Conservation (phyloP, 2,329 filamentous ascomycete genomes). For the Cytospora piceae region DNA sequence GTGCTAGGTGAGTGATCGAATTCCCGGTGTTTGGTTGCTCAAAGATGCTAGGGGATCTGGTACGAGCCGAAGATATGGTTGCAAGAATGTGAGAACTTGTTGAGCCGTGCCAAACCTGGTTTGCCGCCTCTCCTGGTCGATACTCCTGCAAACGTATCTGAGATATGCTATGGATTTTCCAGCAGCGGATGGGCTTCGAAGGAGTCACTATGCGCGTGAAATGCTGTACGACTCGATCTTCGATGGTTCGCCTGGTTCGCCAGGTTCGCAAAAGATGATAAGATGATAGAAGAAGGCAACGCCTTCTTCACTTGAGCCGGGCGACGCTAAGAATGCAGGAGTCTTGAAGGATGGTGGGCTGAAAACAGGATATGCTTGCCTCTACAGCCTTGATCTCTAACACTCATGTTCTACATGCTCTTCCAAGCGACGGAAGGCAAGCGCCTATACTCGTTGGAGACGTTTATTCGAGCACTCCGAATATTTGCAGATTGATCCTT, state of each 20-base stretch:
- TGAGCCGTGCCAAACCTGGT: neutral
- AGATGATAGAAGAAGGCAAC: conserved; percentile 10
- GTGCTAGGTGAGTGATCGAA: conserved; percentile 9
- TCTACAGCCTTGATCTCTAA: neutral
- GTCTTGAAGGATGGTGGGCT: neutral
- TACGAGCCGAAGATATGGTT: conserved; percentile 14
- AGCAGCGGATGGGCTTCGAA: conserved; percentile 4
- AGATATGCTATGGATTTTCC: neutral
- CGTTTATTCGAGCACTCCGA: conserved; percentile 10
- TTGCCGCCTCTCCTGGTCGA: neutral
- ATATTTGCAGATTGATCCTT: neutral
- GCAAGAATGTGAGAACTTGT: conserved; percentile 1
- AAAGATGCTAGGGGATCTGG: conserved; percentile 23
- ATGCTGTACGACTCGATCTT: conserved; percentile 17
- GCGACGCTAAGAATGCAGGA: conserved; percentile 21
- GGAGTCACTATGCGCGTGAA: conserved; percentile 1
- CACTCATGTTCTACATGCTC: conserved; percentile 2
- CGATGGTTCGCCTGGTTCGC: conserved; percentile 17
- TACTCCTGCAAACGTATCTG: neutral
- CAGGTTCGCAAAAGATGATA: neutral
- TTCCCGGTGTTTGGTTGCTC: conserved; percentile 18
- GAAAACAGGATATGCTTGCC: neutral
- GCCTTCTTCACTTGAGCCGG: conserved; percentile 6
- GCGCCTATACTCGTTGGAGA: conserved; percentile 9
- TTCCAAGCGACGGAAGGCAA: neutral